Evolutionary conservation across 768 basidiomycete species (phyloP).

Genomic region (Nidularia pulvinata): DNA sequence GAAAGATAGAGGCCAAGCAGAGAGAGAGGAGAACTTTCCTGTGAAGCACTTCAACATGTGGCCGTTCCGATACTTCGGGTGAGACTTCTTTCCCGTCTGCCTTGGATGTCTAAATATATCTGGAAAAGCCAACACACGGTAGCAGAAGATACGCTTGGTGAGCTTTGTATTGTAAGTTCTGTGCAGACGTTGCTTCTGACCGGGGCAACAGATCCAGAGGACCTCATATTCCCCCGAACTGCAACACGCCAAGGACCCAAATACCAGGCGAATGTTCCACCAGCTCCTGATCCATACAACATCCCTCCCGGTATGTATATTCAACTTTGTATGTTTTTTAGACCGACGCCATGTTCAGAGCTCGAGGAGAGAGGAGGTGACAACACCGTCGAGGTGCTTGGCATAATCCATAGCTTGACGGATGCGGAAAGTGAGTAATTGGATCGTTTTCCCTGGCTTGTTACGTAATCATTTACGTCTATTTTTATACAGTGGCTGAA

Average conservation of each 20-base stretch:
- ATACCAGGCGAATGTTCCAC: constrained; percentile 70
- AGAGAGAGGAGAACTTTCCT: constrained; percentile 74
- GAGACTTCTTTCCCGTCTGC: constrained; percentile 21
- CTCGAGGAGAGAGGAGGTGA: constrained; percentile 72
- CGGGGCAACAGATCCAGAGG: constrained; percentile 77
- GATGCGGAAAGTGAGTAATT: constrained; percentile 62
- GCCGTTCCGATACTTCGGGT: constrained; percentile 98
- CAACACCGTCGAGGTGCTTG: constrained; percentile 71
- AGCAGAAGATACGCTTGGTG: constrained; percentile 90
- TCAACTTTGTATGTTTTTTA: neutral
- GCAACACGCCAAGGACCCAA: constrained; percentile 90
- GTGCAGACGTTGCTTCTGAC: constrained; percentile 15
- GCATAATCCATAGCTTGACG: constrained; percentile 62
- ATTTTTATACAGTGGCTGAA: constrained; percentile 45
- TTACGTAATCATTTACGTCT: constrained; percentile 16
- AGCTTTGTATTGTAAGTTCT: constrained; percentile 13
- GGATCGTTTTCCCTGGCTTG: constrained; percentile 8
- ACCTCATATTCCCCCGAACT: constrained; percentile 94
- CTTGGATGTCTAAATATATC: constrained; percentile 1
- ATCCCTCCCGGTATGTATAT: constrained; percentile 32
- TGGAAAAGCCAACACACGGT: constrained; percentile 77
- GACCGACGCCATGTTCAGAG: constrained; percentile 24
- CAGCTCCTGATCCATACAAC: constrained; percentile 37
- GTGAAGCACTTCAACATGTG: constrained; percentile 90
- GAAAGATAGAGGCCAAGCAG: constrained; percentile 71